Conservation (phyloP, 805 yeast species). For the Teunomyces funiuensis region DNA sequence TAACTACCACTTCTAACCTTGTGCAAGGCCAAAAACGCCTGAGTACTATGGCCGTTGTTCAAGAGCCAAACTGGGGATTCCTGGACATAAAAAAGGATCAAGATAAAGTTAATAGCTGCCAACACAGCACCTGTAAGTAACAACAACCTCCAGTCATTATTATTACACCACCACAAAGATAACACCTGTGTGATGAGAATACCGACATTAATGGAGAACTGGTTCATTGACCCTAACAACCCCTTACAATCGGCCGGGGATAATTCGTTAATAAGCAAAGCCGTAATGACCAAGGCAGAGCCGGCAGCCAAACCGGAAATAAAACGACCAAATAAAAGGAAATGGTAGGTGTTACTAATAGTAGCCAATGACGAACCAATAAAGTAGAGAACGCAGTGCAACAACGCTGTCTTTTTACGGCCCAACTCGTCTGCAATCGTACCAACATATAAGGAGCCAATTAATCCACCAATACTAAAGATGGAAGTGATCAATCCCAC, state of each 20-base stretch:
- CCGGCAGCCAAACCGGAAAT: slow-evolving; percentile 88
- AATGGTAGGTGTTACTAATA: slow-evolving; percentile 39
- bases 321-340: slow-evolving; percentile 66
- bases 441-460: slow-evolving; percentile 73
- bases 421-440: slow-evolving; percentile 65
- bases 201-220: slow-evolving; percentile 82
- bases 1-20: slow-evolving; percentile 41
- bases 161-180: slow-evolving; percentile 67
- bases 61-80: slow-evolving; percentile 89
- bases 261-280: slow-evolving; percentile 77
- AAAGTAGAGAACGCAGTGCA: slow-evolving; percentile 51
- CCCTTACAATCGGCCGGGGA: slow-evolving; percentile 73
- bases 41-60: slow-evolving; percentile 42
- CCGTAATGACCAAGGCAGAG: slow-evolving; percentile 78
- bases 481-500: slow-evolving; percentile 76
- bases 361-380: slow-evolving; percentile 67
- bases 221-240: slow-evolving; percentile 84
- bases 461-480: slow-evolving; percentile 80
- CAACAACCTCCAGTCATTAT: slow-evolving; percentile 69
- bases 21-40: slow-evolving; percentile 41
- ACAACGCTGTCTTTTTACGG: slow-evolving; percentile 51
- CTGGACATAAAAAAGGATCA: slow-evolving; percentile 41
- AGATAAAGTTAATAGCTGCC: slow-evolving; percentile 49
- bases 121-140: slow-evolving; percentile 60
- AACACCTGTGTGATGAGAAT: slow-evolving; percentile 76